Evolutionary conservation across 495 filamentous ascomycete species (phyloP), one percentile per base, ranked within the genome.

Genomic region (Aspergillus campestris): DNA sequence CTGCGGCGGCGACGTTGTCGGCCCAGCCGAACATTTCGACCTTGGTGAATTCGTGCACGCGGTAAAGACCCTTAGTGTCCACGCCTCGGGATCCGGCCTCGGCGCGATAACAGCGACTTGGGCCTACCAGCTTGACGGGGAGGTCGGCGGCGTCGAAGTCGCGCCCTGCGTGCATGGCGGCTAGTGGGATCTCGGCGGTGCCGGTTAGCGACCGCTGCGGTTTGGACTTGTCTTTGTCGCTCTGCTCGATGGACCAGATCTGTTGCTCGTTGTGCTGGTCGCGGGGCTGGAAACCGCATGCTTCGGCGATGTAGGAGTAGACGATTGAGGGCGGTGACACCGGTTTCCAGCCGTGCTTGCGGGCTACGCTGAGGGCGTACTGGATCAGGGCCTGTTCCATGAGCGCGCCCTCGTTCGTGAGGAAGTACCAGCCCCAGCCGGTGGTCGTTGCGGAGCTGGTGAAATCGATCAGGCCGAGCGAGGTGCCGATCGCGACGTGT

Each of bases 11-110:
- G 14, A 55, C 8, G 32, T 60, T 65, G 51, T 73, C 67, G 8
- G 67, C 50, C 91, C 91, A 98, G 0, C 81, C 87, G 60, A 98
- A 98, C 70, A 98, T 80, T 61, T 98, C 92, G 1, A 97, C 91
- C 58, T 98, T 98, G 33, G 89, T 94, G 67, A 98, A 98, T 61
- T 98, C 92, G 69, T 97, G 92, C n/a, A 98, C 92, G 9, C 92
- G 83, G 67, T 97, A 98, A 6, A 98, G 73, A 7, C 92, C 92
- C 66, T 96, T 96, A 7, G 86, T 94, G 34, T 94, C 87, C 15
- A 79, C 80, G 30, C 92, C 92, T 13, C 92, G 74, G 5, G 87
- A 83, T 13, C 92, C 92, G 1, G 92, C 94, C 65, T 98, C 92
- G 11, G 92, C 92, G 38, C 92, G 82, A 59, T 94, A 98, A 66